Conservation (phyloP, 257 asterid genomes). For the Ilex aquifolium region DNA sequence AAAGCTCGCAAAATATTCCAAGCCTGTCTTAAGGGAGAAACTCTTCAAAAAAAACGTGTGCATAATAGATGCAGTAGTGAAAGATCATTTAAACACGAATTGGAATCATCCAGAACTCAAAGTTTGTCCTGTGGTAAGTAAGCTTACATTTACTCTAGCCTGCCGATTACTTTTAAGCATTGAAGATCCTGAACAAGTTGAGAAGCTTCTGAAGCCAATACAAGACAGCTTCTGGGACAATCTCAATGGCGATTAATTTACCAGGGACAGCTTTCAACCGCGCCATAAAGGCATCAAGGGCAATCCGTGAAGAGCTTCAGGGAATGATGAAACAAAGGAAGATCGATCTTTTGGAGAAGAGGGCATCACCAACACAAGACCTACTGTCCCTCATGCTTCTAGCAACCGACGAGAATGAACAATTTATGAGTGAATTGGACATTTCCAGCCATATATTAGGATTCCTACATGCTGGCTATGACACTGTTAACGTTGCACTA, state of each 20-base stretch:
- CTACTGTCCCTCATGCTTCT: slow-evolving; percentile 11
- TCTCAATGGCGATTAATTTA: slow-evolving; percentile 7
- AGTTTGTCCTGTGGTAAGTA: too few species aligned
- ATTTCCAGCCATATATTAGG: slow-evolving; percentile 9
- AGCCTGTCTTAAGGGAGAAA: too few species aligned
- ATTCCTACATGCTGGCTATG: slow-evolving; percentile 14
- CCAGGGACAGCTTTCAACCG: slow-evolving; percentile 14
- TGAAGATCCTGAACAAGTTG: background rate
- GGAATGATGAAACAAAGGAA: slow-evolving; percentile 9
- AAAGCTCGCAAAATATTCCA: too few species aligned
- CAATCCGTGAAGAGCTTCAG: slow-evolving; percentile 9
- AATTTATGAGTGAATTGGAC: slow-evolving; percentile 7
- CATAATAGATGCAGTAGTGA: too few species aligned
- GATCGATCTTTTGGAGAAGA: background rate
- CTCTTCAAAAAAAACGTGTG: too few species aligned
- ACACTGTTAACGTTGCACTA: slow-evolving; percentile 5
- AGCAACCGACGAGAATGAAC: slow-evolving; percentile 8
- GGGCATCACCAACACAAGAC: background rate
- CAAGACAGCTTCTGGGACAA: slow-evolving; percentile 1
- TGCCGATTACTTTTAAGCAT: slow-evolving; percentile 17
- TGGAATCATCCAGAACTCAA: too few species aligned
- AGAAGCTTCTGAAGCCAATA: background rate
- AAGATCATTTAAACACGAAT: too few species aligned
- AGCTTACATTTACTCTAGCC: background rate
- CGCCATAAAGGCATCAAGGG: slow-evolving; percentile 9